Conservation (phyloP, 176 grass and related monocot genomes). For the Chrysopogon serrulatus region DNA sequence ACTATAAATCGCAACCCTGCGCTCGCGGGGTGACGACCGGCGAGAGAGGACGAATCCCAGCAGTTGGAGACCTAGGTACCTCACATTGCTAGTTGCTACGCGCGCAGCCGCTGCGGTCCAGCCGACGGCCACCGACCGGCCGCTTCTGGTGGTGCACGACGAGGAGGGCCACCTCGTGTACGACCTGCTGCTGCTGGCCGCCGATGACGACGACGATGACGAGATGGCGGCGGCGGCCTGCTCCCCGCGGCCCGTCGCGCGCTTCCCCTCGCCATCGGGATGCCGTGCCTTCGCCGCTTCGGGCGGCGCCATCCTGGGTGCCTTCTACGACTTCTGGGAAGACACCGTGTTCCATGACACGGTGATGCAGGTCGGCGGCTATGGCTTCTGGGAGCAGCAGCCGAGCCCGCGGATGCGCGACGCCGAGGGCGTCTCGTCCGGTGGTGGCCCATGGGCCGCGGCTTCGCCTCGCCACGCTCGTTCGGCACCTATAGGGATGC, state of each 20-base stretch:
- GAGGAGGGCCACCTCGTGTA: too few relatives aligned
- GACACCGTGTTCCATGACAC: background rate
- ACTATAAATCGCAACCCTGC: too few relatives aligned
- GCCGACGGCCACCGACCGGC: background rate
- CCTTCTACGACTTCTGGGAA: background rate
- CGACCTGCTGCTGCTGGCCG: too few relatives aligned
- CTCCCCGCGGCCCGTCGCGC: too few relatives aligned
- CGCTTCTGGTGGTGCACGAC: background rate
- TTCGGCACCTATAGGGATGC: background rate
- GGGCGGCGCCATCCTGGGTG: background rate
- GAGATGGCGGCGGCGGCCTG: too few relatives aligned
- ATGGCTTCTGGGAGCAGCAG: too few relatives aligned
- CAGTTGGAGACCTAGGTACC: too few relatives aligned
- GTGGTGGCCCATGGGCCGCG: background rate
- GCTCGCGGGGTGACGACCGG: too few relatives aligned
- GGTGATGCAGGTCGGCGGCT: background rate
- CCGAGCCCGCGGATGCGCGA: background rate
- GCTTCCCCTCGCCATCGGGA: background rate
- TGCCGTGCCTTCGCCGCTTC: background rate
- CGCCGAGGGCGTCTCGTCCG: background rate
- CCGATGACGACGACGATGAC: too few relatives aligned
- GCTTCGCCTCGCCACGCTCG: background rate
- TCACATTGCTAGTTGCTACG: too few relatives aligned
- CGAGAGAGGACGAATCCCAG: too few relatives aligned
- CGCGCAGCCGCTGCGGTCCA: too few relatives aligned